phyloP scores from a whole-genome alignment of 1,284 basidiomycete genomes.

The Sporisorium sorghi region DNA sequence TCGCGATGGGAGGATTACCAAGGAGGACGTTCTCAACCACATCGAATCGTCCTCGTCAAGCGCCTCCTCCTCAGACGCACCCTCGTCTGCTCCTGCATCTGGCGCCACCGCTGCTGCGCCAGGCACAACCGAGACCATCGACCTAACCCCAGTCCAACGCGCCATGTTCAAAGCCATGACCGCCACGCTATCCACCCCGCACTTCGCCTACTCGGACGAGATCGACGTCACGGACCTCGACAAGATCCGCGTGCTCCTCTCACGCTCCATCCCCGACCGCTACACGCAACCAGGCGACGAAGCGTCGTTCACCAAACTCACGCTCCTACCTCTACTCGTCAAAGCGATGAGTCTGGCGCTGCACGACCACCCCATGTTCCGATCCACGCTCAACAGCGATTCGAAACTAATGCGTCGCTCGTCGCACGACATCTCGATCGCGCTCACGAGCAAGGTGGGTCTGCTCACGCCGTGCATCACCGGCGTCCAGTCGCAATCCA shows the following conservation, averaged over 20 bases:
- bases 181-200: slow-evolving; percentile 74
- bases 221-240: slow-evolving; percentile 84
- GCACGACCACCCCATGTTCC: slow-evolving; percentile 84
- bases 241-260: slow-evolving; percentile 78
- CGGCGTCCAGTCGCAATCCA: slow-evolving; percentile 74
- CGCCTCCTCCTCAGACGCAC: not conserved
- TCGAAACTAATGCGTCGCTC: slow-evolving; percentile 42
- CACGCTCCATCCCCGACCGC: slow-evolving; percentile 76
- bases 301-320: slow-evolving; percentile 73
- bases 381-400: slow-evolving; percentile 52
- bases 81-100: not conserved
- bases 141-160: slow-evolving; percentile 59
- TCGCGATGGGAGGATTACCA: slow-evolving; percentile 80
- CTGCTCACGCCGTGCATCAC: slow-evolving; percentile 86
- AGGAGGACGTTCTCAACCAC: slow-evolving; percentile 74
- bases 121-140: slow-evolving; percentile 29
- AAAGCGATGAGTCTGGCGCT: slow-evolving; percentile 85
- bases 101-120: slow-evolving; percentile 1
- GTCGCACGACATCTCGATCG: slow-evolving; percentile 72
- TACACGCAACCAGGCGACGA: slow-evolving; percentile 40
- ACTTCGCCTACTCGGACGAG: slow-evolving; percentile 79
- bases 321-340: slow-evolving; percentile 85
- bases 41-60: slow-evolving; percentile 14
- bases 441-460: slow-evolving; percentile 81
- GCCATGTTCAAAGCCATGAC: slow-evolving; percentile 70